Percentiles rank a stretch among this genome's conserved stretches.
Evolutionary conservation across 345 rosid genomes (phyloP).

Genomic region (Abelmoschus esculentus): DNA sequence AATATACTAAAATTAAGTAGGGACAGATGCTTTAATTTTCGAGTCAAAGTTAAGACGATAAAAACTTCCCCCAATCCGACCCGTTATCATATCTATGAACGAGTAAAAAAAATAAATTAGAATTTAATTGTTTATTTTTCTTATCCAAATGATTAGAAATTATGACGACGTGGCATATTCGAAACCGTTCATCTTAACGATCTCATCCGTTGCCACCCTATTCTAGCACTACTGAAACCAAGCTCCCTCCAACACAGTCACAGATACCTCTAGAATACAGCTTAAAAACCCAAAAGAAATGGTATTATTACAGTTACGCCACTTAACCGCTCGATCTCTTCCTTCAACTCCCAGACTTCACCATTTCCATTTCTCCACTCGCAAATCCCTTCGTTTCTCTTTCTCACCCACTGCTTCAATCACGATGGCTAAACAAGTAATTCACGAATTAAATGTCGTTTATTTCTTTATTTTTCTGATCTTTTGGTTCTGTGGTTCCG

Average conservation of each 20-base stretch:
- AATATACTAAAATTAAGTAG: too few relatives aligned
- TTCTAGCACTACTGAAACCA: not conserved
- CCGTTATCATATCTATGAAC: too few relatives aligned
- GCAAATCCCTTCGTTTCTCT: conserved; percentile 20
- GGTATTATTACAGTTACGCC: conserved; percentile 20
- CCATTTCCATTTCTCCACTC: conserved; percentile 23
- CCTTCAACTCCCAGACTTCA: not conserved
- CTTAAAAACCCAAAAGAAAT: conserved; percentile 1
- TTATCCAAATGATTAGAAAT: too few relatives aligned
- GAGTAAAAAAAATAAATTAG: too few relatives aligned
- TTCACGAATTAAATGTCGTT: not conserved
- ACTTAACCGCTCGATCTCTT: conserved; percentile 15
- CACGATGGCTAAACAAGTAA: conserved; percentile 46
- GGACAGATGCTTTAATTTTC: too few relatives aligned
- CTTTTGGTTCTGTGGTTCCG: conserved; percentile 5
- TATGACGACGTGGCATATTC: not conserved
- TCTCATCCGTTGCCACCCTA: conserved; percentile 9
- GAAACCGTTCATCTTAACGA: not conserved
- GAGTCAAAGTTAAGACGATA: too few relatives aligned
- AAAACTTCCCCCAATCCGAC: too few relatives aligned
- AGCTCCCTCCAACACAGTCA: not conserved
- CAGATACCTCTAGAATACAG: conserved; percentile 8
- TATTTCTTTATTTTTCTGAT: conserved; percentile 8
- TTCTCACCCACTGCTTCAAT: conserved; percentile 46
- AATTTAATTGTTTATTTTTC: too few relatives aligned